Evolutionary conservation across 371 early-diverging fungal species (phyloP).

Genomic region (Synchytrium microbalum): DNA sequence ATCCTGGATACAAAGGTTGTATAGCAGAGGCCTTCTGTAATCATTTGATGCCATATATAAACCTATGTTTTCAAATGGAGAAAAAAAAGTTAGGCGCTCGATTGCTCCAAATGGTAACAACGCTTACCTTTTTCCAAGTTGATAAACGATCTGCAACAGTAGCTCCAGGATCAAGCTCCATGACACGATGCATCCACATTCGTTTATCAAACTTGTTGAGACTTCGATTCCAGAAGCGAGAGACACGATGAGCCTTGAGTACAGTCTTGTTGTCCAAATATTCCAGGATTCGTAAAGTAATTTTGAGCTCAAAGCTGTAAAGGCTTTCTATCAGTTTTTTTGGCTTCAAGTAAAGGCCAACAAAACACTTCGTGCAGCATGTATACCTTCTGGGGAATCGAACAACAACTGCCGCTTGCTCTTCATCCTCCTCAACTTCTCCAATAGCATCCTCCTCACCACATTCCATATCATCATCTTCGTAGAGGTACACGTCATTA

Average conservation of each 20-base stretch:
- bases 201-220: not conserved
- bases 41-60: not conserved
- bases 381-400: not conserved
- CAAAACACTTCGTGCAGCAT: not conserved
- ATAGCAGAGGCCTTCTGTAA: not conserved
- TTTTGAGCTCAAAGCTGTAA: not conserved
- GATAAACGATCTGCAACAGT: not conserved
- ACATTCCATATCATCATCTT: not conserved
- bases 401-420: not conserved
- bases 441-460: not conserved
- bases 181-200: not conserved
- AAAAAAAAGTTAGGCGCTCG: too few relatives aligned
- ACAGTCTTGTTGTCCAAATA: not conserved
- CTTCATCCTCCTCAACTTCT: not conserved
- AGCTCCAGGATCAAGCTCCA: not conserved
- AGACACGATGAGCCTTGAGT: not conserved
- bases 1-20: not conserved
- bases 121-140: not conserved
- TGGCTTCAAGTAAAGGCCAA: not conserved
- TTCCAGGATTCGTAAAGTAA: not conserved
- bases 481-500: not conserved
- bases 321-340: not conserved
- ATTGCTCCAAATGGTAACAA: too few relatives aligned
- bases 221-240: not conserved
- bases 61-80: not conserved